Percentiles rank a stretch among this genome's conserved stretches.
phyloP scores from a whole-genome alignment of 192 early-diverging fungal species.

The Linderina pennispora region DNA sequence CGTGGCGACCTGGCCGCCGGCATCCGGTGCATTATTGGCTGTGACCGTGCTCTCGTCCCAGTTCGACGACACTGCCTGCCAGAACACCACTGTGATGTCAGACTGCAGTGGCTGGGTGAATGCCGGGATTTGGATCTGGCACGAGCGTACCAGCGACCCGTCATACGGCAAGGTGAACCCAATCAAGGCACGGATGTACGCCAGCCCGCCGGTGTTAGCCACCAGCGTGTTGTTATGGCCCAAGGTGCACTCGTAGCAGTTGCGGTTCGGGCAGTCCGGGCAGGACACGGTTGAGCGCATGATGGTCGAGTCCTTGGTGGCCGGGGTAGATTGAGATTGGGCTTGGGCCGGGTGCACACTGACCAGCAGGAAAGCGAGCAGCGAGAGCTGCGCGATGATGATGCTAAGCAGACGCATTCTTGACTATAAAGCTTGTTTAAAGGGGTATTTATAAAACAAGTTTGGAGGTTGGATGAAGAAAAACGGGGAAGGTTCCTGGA shows the following conservation, averaged over 20 bases:
- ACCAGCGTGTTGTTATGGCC: conserved; percentile 20
- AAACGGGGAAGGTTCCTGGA: too few relatives aligned
- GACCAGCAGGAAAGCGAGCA: background rate
- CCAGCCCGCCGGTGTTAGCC: conserved; percentile 30
- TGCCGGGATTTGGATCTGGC: conserved; percentile 34
- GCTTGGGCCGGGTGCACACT: background rate
- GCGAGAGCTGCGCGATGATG: too few relatives aligned
- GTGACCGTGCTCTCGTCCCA: conserved; percentile 34
- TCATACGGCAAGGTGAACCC: conserved; percentile 28
- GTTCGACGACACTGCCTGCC: conserved; percentile 8
- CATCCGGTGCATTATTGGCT: conserved; percentile 24
- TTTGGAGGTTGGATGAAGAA: too few relatives aligned
- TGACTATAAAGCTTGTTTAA: too few relatives aligned
- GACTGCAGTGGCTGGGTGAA: conserved; percentile 15
- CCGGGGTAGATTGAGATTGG: conserved; percentile 15
- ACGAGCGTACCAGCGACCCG: conserved; percentile 14
- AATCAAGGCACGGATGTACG: conserved; percentile 19
- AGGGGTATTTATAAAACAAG: too few relatives aligned
- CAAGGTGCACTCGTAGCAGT: conserved; percentile 45
- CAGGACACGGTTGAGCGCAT: conserved; percentile 37
- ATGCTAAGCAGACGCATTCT: too few relatives aligned
- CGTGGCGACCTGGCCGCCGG: conserved; percentile 9
- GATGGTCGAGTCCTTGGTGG: conserved; percentile 45
- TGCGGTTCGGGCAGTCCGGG: conserved; percentile 30
- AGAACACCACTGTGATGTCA: conserved; percentile 12